A percentile compares a stretch with the other conserved stretches of the same genome.
Conservation (phyloP, 2,329 filamentous ascomycete genomes). For the Ascochyta clinopodiicola region DNA sequence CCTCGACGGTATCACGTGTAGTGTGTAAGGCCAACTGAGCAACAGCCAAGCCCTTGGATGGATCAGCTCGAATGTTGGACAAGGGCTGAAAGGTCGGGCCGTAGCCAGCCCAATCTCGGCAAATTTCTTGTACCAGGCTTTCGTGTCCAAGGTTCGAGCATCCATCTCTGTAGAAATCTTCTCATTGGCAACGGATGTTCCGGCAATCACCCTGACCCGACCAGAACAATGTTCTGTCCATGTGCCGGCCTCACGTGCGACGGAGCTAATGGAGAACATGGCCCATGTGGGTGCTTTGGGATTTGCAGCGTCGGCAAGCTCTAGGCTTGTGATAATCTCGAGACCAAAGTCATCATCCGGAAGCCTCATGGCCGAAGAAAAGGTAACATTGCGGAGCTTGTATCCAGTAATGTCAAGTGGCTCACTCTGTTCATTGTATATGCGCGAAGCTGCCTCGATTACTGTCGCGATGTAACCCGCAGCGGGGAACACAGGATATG, state of each 20-base stretch:
- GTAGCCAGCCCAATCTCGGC: slow-evolving; percentile 23
- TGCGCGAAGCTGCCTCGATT: slow-evolving; percentile 45
- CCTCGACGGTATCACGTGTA: too few species aligned
- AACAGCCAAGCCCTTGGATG: neutral
- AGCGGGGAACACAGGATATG: slow-evolving; percentile 52
- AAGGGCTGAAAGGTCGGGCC: slow-evolving; percentile 22
- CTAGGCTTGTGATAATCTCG: neutral
- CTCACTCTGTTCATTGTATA: neutral
- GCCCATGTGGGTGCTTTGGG: slow-evolving; percentile 21
- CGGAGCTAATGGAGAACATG: slow-evolving; percentile 27
- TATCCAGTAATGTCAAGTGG: neutral
- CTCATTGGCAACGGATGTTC: slow-evolving; percentile 2
- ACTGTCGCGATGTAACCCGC: slow-evolving; percentile 55
- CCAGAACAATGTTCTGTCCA: slow-evolving; percentile 35
- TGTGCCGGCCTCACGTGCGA: neutral
- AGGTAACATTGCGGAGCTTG: slow-evolving; percentile 28
- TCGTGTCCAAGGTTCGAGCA: neutral
- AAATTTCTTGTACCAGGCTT: slow-evolving; percentile 29
- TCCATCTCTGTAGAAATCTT: neutral
- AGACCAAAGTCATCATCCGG: slow-evolving; percentile 13
- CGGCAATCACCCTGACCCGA: too few species aligned
- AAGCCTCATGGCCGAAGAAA: slow-evolving; percentile 23
- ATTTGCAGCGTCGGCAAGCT: slow-evolving; percentile 13
- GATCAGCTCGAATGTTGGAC: too few species aligned
- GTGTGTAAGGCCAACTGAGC: slow-evolving; percentile 7